Evolutionary conservation across 345 rosid species (phyloP).

Genomic region (Isatis tinctoria): DNA sequence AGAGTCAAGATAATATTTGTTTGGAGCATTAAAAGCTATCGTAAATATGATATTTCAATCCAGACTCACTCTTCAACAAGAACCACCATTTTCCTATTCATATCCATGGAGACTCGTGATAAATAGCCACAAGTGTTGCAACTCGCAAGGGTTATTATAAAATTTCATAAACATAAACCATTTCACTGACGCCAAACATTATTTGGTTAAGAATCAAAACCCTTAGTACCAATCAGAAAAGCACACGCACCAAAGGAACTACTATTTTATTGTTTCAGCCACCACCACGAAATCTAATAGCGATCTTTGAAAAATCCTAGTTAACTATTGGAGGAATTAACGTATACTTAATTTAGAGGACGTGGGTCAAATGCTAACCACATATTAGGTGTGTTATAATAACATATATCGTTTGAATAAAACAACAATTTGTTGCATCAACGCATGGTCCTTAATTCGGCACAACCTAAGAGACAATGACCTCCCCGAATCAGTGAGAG

Average conservation of each 20-base stretch:
- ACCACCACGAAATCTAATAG: slow-evolving; percentile 18
- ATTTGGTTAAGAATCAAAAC: slow-evolving; percentile 19
- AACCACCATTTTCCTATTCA: no score
- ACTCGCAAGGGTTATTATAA: not conserved
- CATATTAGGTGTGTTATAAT: slow-evolving; percentile 15
- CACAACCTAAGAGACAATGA: slow-evolving; percentile 22
- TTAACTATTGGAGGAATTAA: not conserved
- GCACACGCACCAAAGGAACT: slow-evolving; percentile 7
- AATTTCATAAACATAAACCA: not conserved
- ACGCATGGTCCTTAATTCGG: slow-evolving; percentile 25
- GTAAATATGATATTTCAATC: no score
- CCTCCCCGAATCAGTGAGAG: slow-evolving; percentile 24
- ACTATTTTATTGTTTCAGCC: not conserved
- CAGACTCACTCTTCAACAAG: no score
- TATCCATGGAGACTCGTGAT: not conserved
- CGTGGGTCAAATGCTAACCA: slow-evolving; percentile 28
- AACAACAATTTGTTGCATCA: slow-evolving; percentile 8
- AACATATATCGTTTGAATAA: not conserved
- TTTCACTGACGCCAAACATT: not conserved
- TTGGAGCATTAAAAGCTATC: no score
- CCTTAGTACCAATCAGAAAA: slow-evolving; percentile 8
- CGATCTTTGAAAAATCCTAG: not conserved
- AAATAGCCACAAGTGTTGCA: slow-evolving; percentile 2
- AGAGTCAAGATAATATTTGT: no score
- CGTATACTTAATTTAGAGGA: not conserved